These are phyloP conservation scores for Cryptococcus sp. DNA, from an alignment of 1,284 basidiomycete genomes.

Conservation along the genomic window DNA sequence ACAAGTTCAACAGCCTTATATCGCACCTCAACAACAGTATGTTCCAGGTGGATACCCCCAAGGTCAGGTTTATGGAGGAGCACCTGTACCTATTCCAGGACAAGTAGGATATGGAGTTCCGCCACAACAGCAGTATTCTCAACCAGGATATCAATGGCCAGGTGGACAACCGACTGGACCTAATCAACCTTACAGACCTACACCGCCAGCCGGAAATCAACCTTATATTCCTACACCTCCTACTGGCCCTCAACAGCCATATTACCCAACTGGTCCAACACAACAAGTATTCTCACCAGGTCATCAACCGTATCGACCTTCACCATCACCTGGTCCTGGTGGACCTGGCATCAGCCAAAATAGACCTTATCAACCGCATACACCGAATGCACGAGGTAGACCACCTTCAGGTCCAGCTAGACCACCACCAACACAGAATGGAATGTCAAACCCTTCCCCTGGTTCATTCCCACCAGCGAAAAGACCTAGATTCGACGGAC, in stretches of 20 bases:
- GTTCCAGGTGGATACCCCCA: not conserved
- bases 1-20: not conserved
- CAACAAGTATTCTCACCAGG: conserved; percentile 4
- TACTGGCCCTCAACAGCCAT: conserved; percentile 9
- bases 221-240: conserved; percentile 1
- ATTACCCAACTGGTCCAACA: conserved; percentile 9
- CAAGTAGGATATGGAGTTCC: not conserved
- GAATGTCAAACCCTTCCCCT: no score
- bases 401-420: conserved; percentile 14
- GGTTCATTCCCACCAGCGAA: conserved; percentile 52
- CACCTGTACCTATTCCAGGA: conserved; percentile 8
- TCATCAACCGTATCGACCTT: conserved; percentile 20
- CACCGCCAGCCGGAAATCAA: conserved; percentile 6
- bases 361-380: conserved; percentile 27
- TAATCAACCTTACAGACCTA: conserved; percentile 5
- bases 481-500: conserved; percentile 74
- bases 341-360: conserved; percentile 6
- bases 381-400: not conserved
- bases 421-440: conserved; percentile 12
- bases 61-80: conserved; percentile 4
- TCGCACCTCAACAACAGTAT: not conserved
- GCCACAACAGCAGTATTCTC: conserved; percentile 5
- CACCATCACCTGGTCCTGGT: not conserved
- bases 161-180: not conserved
- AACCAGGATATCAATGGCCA: conserved; percentile 1